These are phyloP conservation scores for Thalassiosira oceanica DNA, from an alignment of 352 stramenopile genomes.

Conservation along the genomic window DNA sequence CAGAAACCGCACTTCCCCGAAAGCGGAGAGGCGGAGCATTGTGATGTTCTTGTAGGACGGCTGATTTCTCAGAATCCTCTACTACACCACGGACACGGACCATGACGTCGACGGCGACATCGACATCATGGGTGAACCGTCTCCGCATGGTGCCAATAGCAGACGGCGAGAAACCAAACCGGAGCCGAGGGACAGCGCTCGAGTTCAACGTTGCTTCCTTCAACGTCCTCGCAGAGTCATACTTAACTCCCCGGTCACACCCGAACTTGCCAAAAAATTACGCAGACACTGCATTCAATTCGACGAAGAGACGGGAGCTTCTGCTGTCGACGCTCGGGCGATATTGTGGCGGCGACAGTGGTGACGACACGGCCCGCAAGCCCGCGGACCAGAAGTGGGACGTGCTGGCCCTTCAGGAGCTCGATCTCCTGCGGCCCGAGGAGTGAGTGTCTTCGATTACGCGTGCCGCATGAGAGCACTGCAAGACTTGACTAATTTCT, in stretches of 20 bases:
- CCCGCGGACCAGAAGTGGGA: conserved; percentile 31
- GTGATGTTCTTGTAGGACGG: no score
- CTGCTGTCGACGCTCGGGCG: conserved; percentile 47
- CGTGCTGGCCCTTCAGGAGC: conserved; percentile 72
- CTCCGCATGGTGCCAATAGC: conserved; percentile 20
- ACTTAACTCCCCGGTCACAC: conserved; percentile 66
- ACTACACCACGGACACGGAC: no score
- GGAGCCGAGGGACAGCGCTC: conserved; percentile 5
- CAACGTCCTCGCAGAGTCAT: conserved; percentile 76
- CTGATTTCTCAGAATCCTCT: no score
- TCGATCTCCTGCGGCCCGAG: conserved; percentile 54
- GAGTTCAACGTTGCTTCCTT: conserved; percentile 67
- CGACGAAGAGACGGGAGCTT: conserved; percentile 37
- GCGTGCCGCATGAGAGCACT: no score
- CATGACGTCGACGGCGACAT: background rate
- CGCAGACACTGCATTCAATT: conserved; percentile 61
- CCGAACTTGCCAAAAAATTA: conserved; percentile 51
- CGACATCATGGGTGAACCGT: conserved; percentile 23
- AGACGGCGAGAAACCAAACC: background rate
- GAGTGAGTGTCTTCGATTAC: no score
- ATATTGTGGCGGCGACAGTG: conserved; percentile 21
- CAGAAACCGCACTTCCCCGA: no score
- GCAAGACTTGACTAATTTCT: no score
- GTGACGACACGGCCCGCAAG: background rate
- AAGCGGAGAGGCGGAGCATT: no score